These are phyloP conservation scores for Oleoguttula mirabilis DNA, from an alignment of 495 filamentous ascomycete species.

Conservation along the genomic window DNA sequence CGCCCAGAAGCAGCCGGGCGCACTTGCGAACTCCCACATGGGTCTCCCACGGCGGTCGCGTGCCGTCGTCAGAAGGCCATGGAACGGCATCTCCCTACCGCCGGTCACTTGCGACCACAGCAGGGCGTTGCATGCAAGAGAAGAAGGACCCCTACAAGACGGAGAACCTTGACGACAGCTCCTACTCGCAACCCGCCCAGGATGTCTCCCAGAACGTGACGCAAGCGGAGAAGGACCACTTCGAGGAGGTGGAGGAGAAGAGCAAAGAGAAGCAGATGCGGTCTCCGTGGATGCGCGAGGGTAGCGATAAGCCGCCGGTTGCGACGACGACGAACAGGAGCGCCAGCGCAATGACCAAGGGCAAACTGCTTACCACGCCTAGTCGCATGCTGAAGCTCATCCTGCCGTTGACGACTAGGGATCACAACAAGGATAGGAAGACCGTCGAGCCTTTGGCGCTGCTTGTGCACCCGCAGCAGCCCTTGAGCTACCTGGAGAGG, in stretches of 20 bases:
- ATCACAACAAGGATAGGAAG: constrained; percentile 46
- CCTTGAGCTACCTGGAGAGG: constrained; percentile 81
- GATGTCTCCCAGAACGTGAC: constrained; percentile 28
- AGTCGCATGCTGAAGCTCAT: constrained; percentile 82
- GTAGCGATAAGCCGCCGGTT: constrained; percentile 45
- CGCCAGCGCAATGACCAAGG: constrained; percentile 51
- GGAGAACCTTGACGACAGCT: constrained; percentile 8
- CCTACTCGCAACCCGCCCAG: constrained; percentile 22
- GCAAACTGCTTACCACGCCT: constrained; percentile 84
- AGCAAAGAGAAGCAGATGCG: constrained; percentile 40
- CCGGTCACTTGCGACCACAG: too few relatives aligned
- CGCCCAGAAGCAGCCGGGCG: too few relatives aligned
- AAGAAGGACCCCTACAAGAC: constrained; percentile 5
- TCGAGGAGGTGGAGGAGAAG: constrained; percentile 32
- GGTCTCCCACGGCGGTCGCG: background rate
- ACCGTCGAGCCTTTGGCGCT: constrained; percentile 74
- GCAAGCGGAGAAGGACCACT: constrained; percentile 29
- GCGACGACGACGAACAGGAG: constrained; percentile 34
- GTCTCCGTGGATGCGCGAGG: constrained; percentile 60
- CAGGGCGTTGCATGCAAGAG: too few relatives aligned
- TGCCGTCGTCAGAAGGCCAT: background rate
- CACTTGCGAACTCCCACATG: too few relatives aligned
- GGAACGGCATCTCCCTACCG: too few relatives aligned
- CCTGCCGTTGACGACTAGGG: constrained; percentile 56
- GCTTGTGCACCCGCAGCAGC: constrained; percentile 83